Evolutionary conservation across 805 yeast species (phyloP).

Genomic region (Candida gorgasii): DNA sequence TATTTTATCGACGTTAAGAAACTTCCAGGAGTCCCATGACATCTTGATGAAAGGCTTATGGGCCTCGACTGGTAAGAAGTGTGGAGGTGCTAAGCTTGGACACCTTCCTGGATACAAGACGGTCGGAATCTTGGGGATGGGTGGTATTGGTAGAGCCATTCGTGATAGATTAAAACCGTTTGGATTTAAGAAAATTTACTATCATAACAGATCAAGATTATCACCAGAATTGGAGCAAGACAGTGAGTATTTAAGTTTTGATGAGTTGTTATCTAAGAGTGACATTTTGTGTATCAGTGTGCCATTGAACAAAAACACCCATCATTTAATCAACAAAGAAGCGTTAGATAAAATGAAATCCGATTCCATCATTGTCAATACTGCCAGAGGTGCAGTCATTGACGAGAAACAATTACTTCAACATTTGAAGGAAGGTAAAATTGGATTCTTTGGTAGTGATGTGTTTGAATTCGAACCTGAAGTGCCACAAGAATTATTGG

Average conservation of each 20-base stretch:
- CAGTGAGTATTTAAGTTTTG: constrained; percentile 70
- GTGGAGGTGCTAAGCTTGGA: constrained; percentile 61
- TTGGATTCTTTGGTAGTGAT: constrained; percentile 70
- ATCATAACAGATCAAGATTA: constrained; percentile 68
- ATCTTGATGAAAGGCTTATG: constrained; percentile 61
- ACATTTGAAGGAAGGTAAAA: constrained; percentile 61
- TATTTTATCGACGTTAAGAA: constrained; percentile 63
- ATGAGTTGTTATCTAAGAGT: constrained; percentile 60
- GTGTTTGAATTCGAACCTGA: constrained; percentile 77
- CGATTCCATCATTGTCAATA: constrained; percentile 76
- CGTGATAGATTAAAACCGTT: constrained; percentile 72
- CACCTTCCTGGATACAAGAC: constrained; percentile 73
- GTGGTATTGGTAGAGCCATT: constrained; percentile 86
- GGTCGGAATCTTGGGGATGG: constrained; percentile 84
- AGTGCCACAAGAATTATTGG: constrained; percentile 60
- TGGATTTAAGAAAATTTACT: constrained; percentile 69
- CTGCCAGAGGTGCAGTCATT: constrained; percentile 86
- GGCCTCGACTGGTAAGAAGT: constrained; percentile 40
- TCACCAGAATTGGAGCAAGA: constrained; percentile 63
- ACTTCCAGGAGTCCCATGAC: constrained; percentile 62
- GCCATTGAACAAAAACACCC: constrained; percentile 74
- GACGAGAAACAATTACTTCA: constrained; percentile 61
- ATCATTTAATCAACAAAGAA: constrained; percentile 63
- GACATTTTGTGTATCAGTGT: constrained; percentile 76
- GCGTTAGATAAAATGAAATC: constrained; percentile 70